Evolutionary conservation across 768 basidiomycete species (phyloP), one percentile per base, ranked within the genome.

Genomic region (Cystofilobasidium bisporidii): DNA sequence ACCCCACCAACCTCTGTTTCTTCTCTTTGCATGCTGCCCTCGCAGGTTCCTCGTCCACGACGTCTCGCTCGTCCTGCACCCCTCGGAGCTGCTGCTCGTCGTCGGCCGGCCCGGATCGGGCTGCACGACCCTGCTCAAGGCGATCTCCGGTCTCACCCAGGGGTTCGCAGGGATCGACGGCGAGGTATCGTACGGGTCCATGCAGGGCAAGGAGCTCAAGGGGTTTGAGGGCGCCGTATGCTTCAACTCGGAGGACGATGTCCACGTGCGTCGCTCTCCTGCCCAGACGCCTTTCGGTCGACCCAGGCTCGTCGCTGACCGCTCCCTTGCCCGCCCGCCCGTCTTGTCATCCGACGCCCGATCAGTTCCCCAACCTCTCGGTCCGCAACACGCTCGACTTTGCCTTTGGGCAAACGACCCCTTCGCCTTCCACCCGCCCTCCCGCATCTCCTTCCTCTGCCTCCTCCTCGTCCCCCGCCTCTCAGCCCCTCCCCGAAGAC

Each of bases 221-320:
- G 55, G 50, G 33, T 70, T 55, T 43, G 43, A 45, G 26, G 61
- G 36, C 3, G 62, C 62, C n/a, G 65, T 71, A 28, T 56, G 67
- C 45, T 71, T 71, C 65, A 71, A 71, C 63, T 38, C 38, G 30
- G 70, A 71, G 63, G 70, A 71, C 24, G 70, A 71, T 38, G 45
- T 67, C 20, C 62, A 70, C 30, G 61, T 62, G 40, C n/a, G 60
- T 61, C 24, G 33, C 50, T 41, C 36, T 33, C 47, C 22, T 20
- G 5, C 14, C 38, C 11, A 20, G 45, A 22, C 18, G n/a, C 47
- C 20, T 38, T 1, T 17, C 28, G 1, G 15, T 32, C 40, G 6
- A 5, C 30, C 60, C 24, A 24, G n/a, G n/a, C n/a, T n/a, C n/a
- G n/a, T n/a, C n/a, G n/a, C n/a, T n/a, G n/a, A n/a, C n/a, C n/a